phyloP scores from a whole-genome alignment of 352 stramenopile species.

The Hyaloperonospora brassicae region DNA sequence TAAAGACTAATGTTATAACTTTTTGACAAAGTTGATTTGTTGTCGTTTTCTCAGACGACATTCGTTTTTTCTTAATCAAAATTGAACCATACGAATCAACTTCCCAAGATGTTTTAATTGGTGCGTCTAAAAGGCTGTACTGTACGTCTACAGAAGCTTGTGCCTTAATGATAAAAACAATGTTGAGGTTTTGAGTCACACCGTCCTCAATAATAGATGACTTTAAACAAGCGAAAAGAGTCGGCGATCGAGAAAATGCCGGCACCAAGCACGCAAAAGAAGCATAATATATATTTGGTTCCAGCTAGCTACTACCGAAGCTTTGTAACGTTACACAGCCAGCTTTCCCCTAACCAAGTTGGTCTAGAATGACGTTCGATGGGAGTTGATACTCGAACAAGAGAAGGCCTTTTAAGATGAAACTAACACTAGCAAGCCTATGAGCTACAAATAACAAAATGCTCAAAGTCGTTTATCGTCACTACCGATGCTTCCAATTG shows the following conservation, averaged over 20 bases:
- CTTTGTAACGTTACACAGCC: slow-evolving; percentile 17
- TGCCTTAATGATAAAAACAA: slow-evolving; percentile 1
- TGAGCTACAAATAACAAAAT: slow-evolving; percentile 16
- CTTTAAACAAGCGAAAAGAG: slow-evolving; percentile 20
- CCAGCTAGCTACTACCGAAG: slow-evolving; percentile 23
- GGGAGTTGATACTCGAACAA: slow-evolving; percentile 11
- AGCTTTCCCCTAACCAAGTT: slow-evolving; percentile 12
- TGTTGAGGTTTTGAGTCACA: neutral
- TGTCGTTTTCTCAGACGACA: neutral
- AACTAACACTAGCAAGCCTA: slow-evolving; percentile 4
- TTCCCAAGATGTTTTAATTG: neutral
- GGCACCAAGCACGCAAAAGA: slow-evolving; percentile 2
- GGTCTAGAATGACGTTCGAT: slow-evolving; percentile 18
- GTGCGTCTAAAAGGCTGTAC: neutral
- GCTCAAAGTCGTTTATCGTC: slow-evolving; percentile 15
- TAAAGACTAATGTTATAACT: neutral
- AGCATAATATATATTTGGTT: too few species aligned
- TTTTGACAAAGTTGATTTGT: neutral
- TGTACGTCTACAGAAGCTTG: neutral
- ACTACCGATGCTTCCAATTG: too few species aligned
- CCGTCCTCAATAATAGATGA: slow-evolving; percentile 11
- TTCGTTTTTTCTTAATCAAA: neutral
- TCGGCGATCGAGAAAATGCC: slow-evolving; percentile 19
- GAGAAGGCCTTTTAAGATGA: slow-evolving; percentile 12
- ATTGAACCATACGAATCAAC: neutral